A percentile compares a stretch with the other conserved stretches of the same genome.
Conservation (phyloP, 2,329 filamentous ascomycete genomes). For the Ceratocystis lukuohia region DNA sequence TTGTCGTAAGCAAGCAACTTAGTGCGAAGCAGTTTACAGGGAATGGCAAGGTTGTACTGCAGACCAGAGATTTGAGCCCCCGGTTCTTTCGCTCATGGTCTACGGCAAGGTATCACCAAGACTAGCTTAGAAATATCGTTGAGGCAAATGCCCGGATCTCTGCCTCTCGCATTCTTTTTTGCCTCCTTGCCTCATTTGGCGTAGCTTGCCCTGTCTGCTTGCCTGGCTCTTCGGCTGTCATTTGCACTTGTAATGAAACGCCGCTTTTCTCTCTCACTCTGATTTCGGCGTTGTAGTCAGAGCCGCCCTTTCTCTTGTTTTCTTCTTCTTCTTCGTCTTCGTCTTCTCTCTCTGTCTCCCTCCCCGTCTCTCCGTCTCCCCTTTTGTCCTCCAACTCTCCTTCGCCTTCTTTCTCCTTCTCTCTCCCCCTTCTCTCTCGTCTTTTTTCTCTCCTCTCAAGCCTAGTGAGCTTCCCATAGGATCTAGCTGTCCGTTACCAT, state of each 20-base stretch:
- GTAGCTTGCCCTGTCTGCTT: not conserved
- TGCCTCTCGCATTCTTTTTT: not conserved
- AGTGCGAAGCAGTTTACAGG: not conserved
- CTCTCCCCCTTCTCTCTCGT: not conserved
- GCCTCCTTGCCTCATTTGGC: not conserved
- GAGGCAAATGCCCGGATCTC: not conserved
- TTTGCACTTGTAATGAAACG: not conserved
- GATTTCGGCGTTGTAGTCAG: not conserved
- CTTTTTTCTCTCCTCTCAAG: not conserved
- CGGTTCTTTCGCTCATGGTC: not conserved
- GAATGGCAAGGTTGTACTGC: not conserved
- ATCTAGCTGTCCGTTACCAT: not conserved
- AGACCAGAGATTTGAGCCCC: not conserved
- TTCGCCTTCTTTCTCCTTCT: not conserved
- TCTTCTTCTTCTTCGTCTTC: no score
- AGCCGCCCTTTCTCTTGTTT: no score
- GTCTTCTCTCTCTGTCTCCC: no score
- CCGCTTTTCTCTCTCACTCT: not conserved
- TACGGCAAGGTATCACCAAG: not conserved
- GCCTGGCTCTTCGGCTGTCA: not conserved
- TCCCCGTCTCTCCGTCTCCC: not conserved
- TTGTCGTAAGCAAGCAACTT: not conserved
- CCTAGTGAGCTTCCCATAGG: not conserved
- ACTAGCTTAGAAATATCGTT: not conserved
- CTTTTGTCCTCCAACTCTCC: not conserved